Evolutionary conservation across 2,329 filamentous ascomycete species (phyloP).

Genomic region (Hirsutella rhossiliensis): DNA sequence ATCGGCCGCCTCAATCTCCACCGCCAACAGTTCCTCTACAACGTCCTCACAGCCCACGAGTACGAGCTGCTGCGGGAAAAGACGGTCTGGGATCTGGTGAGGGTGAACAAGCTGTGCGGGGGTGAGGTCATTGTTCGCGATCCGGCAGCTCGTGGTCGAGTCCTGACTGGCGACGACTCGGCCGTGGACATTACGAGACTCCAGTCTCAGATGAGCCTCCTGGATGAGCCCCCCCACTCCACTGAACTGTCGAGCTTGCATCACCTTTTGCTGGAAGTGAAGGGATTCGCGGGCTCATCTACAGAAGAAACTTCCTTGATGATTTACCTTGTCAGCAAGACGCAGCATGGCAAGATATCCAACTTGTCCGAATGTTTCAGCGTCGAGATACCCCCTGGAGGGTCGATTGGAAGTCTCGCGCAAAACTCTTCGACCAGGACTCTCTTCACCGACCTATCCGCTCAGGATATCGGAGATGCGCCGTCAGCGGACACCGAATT

Average conservation of each 20-base stretch:
- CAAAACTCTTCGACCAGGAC: slow-evolving; percentile 64
- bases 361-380: slow-evolving; percentile 75
- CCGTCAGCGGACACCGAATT: slow-evolving; percentile 57
- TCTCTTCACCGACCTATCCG: slow-evolving; percentile 75
- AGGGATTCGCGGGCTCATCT: slow-evolving; percentile 65
- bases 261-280: slow-evolving; percentile 74
- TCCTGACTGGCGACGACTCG: slow-evolving; percentile 86
- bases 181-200: slow-evolving; percentile 82
- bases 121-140: slow-evolving; percentile 93
- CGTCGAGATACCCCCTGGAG: slow-evolving; percentile 64
- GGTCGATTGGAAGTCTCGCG: slow-evolving; percentile 53
- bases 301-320: slow-evolving; percentile 66
- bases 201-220: slow-evolving; percentile 90
- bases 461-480: slow-evolving; percentile 56
- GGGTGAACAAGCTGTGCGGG: slow-evolving; percentile 85
- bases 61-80: slow-evolving; percentile 70
- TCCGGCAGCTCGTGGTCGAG: slow-evolving; percentile 67
- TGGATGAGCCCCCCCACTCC: slow-evolving; percentile 67
- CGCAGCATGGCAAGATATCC: slow-evolving; percentile 47
- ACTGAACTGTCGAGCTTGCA: slow-evolving; percentile 63
- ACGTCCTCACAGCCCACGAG: slow-evolving; percentile 81
- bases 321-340: slow-evolving; percentile 65
- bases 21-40: slow-evolving; percentile 82
- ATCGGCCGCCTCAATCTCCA: slow-evolving; percentile 76
- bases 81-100: slow-evolving; percentile 91